phyloP scores from a whole-genome alignment of 2,329 filamentous ascomycete species.

The Colletotrichum sansevieriae region DNA sequence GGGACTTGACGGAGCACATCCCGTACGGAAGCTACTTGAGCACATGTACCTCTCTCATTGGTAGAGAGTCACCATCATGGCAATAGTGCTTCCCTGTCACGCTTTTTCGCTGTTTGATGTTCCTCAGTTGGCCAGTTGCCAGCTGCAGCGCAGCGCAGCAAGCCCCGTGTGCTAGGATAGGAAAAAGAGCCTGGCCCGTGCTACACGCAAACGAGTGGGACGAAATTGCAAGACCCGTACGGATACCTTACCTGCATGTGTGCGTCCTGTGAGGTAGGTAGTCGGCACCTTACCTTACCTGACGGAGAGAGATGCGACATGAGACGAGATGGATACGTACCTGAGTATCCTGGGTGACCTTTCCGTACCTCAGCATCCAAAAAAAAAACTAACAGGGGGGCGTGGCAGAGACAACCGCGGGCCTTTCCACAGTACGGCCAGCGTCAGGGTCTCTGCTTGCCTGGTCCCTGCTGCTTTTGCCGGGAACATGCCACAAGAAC shows the following conservation, averaged over 20 bases:
- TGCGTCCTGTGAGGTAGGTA: too few species aligned
- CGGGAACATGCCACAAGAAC: constrained; percentile 33
- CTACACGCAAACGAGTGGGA: constrained; percentile 38
- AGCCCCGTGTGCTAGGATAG: neutral
- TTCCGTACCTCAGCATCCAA: neutral
- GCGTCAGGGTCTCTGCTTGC: constrained; percentile 26
- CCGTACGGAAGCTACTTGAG: constrained; percentile 14
- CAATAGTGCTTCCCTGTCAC: constrained; percentile 26
- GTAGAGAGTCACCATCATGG: neutral
- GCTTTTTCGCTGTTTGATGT: constrained; percentile 4
- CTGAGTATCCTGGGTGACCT: neutral
- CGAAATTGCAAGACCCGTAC: constrained; percentile 42
- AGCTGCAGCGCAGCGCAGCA: neutral
- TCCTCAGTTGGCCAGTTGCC: too few species aligned
- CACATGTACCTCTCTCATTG: constrained; percentile 16
- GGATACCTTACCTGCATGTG: constrained; percentile 24
- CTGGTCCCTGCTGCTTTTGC: constrained; percentile 37
- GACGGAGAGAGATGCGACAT: neutral
- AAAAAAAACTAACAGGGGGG: neutral
- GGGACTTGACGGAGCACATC: constrained; percentile 20
- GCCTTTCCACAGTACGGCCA: constrained; percentile 34
- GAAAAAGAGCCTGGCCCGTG: constrained; percentile 32
- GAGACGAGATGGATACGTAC: constrained; percentile 9
- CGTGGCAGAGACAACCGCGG: constrained; percentile 20
- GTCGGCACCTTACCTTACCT: too few species aligned